Percentiles rank a stretch among this genome's conserved stretches.
Evolutionary conservation across 1,139 yeast species (phyloP).

Genomic region (Suhomyces panamericanus): DNA sequence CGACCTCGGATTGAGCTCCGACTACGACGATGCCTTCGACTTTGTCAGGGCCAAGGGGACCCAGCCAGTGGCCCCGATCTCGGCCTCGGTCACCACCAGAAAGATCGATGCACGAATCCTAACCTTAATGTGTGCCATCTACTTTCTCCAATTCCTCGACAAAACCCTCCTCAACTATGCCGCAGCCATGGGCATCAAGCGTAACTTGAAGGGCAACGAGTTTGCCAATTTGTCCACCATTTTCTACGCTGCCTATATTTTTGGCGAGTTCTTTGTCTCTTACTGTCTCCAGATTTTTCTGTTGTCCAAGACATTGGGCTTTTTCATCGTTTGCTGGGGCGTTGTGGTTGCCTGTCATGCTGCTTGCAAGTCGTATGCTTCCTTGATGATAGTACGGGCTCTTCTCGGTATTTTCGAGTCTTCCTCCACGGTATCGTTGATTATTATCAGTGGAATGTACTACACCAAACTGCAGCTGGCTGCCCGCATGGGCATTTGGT

Average conservation of each 20-base stretch:
- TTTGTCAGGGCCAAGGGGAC: constrained; percentile 6
- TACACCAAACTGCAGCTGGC: constrained; percentile 35
- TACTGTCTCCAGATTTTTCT: constrained; percentile 40
- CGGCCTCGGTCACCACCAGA: not conserved
- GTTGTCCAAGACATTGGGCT: constrained; percentile 39
- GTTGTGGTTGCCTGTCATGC: constrained; percentile 36
- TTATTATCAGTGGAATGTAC: constrained; percentile 35
- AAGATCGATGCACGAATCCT: constrained; percentile 34
- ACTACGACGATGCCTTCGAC: constrained; percentile 13
- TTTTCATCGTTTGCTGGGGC: constrained; percentile 44
- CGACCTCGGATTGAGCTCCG: not conserved
- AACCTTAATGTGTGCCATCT: constrained; percentile 38
- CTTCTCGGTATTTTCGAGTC: constrained; percentile 29
- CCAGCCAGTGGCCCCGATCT: too few species aligned
- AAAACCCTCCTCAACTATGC: constrained; percentile 47
- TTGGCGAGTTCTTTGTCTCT: constrained; percentile 47
- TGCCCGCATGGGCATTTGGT: constrained; percentile 19
- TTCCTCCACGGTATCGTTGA: constrained; percentile 20
- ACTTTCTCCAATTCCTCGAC: constrained; percentile 47
- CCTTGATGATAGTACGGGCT: constrained; percentile 43
- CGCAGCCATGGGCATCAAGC: constrained; percentile 53
- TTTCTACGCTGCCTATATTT: constrained; percentile 46
- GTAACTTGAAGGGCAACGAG: constrained; percentile 34
- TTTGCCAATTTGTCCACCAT: constrained; percentile 46
- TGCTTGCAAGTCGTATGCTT: constrained; percentile 38